These are phyloP conservation scores for Macrotyloma uniflorum DNA, from an alignment of 306 rosid genomes.

Conservation along the genomic window DNA sequence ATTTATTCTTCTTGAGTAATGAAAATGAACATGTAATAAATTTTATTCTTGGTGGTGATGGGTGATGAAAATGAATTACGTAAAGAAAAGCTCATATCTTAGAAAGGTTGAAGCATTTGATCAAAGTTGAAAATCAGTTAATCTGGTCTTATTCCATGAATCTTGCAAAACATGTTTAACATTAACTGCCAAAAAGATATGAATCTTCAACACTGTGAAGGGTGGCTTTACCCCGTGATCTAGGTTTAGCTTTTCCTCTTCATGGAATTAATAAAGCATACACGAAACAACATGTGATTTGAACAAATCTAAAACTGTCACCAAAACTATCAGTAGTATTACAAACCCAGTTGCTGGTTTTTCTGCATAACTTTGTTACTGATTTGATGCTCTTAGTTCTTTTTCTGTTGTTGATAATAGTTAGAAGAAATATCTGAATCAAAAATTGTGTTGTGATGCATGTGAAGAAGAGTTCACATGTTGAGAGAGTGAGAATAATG, in stretches of 20 bases:
- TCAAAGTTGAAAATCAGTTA: not conserved
- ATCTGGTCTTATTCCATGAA: not conserved
- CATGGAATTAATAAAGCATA: conserved; percentile 31
- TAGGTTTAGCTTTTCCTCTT: conserved; percentile 12
- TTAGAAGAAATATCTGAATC: conserved; percentile 13
- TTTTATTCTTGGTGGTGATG: too few species aligned
- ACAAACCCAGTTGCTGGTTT: conserved; percentile 5
- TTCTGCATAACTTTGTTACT: not conserved
- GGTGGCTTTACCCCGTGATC: conserved; percentile 34
- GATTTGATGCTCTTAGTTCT: too few species aligned
- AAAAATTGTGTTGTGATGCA: not conserved
- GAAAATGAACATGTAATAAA: too few species aligned
- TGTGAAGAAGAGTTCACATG: conserved; percentile 26
- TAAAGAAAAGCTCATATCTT: not conserved
- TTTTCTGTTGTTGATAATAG: too few species aligned
- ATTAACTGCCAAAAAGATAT: conserved; percentile 8
- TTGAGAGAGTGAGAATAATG: conserved; percentile 22
- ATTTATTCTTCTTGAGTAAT: too few species aligned
- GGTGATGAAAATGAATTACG: not conserved
- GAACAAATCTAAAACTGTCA: conserved; percentile 12
- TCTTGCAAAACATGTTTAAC: not conserved
- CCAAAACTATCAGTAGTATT: not conserved
- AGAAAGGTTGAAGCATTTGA: not conserved
- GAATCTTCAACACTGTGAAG: conserved; percentile 2
- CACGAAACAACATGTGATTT: conserved; percentile 38